Evolutionary conservation across 768 basidiomycete genomes (phyloP).

Genomic region (Termitomyces sp.): DNA sequence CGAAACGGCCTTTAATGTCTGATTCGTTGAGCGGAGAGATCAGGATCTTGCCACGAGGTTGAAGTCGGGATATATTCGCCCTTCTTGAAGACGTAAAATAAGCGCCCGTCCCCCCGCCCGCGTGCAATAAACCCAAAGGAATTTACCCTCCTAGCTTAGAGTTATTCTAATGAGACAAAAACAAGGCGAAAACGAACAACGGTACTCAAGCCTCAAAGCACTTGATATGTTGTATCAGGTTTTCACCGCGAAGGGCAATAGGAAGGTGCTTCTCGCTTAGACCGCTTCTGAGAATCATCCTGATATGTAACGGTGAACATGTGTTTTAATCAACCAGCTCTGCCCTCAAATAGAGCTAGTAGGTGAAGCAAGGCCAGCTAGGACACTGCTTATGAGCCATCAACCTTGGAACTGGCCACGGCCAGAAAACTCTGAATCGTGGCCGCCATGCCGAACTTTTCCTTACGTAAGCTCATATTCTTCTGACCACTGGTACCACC

Average conservation of each 20-base stretch:
- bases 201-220: background rate
- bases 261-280: background rate
- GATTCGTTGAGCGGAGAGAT: background rate
- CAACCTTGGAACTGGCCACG: background rate
- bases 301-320: background rate
- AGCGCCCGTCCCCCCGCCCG: background rate
- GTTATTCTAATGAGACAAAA: background rate
- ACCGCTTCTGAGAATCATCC: background rate
- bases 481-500: slow-evolving; percentile 8
- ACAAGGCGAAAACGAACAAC: too few relatives aligned
- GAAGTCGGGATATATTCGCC: background rate
- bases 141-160: background rate
- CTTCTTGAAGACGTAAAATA: background rate
- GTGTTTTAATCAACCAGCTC: background rate
- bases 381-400: background rate
- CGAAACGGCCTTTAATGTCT: background rate
- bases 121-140: background rate
- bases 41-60: background rate
- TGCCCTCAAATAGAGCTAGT: background rate
- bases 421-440: background rate
- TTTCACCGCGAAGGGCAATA: background rate
- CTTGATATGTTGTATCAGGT: background rate
- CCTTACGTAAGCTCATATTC: slow-evolving; percentile 16
- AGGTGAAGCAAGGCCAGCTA: background rate
- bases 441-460: background rate